phyloP scores from a whole-genome alignment of 805 yeast species.

The Candida nanaspora region DNA sequence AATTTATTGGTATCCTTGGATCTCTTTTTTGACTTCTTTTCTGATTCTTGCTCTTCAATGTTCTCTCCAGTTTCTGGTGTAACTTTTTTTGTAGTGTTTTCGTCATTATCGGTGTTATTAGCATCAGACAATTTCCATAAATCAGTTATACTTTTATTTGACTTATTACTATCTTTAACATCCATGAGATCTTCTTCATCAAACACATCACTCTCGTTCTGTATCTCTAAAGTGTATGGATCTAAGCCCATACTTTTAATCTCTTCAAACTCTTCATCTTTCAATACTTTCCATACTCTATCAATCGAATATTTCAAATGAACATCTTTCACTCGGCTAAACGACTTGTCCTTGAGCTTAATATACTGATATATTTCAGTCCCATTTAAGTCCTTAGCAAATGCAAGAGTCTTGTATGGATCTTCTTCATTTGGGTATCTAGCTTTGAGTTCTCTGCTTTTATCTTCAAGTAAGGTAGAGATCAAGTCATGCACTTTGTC shows the following conservation, averaged over 20 bases:
- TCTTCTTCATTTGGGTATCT: conserved; percentile 25
- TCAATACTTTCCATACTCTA: conserved; percentile 44
- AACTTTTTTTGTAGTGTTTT: background rate
- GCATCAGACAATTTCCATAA: conserved; percentile 46
- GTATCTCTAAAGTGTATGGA: conserved; percentile 7
- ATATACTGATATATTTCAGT: conserved; percentile 50
- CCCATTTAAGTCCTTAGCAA: conserved; percentile 52
- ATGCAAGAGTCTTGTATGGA: conserved; percentile 35
- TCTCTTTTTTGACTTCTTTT: conserved; percentile 42
- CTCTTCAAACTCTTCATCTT: conserved; percentile 58
- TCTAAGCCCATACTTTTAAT: conserved; percentile 29
- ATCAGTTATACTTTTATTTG: conserved; percentile 71
- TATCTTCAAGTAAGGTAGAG: conserved; percentile 52
- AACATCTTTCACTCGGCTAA: conserved; percentile 63
- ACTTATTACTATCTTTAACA: conserved; percentile 54
- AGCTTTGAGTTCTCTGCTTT: conserved; percentile 37
- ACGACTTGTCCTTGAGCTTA: conserved; percentile 57
- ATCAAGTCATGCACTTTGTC: conserved; percentile 50
- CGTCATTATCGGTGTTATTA: conserved; percentile 10
- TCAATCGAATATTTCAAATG: conserved; percentile 59
- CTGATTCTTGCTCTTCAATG: background rate
- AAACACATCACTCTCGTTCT: conserved; percentile 19
- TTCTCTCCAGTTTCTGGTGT: background rate
- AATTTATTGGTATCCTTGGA: conserved; percentile 33
- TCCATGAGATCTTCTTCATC: conserved; percentile 49